phyloP scores from a whole-genome alignment of 1,139 yeast genomes.

The Candida mesenterica region DNA sequence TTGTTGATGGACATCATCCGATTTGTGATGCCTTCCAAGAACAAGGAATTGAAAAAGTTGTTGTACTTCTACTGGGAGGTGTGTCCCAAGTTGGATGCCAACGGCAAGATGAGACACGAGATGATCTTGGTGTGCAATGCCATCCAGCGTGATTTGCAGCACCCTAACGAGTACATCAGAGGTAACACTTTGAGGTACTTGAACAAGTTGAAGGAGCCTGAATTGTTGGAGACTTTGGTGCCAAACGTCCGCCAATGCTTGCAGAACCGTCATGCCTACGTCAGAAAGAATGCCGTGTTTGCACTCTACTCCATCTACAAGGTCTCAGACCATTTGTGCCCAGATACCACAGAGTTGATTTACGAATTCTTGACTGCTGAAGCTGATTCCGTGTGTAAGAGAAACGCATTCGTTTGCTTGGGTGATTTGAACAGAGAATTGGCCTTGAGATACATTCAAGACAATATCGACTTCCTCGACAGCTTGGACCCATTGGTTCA shows the following conservation, averaged over 20 bases:
- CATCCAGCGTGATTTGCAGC: constrained; percentile 94
- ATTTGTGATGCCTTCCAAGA: constrained; percentile 93
- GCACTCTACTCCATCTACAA: constrained; percentile 81
- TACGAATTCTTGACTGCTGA: constrained; percentile 74
- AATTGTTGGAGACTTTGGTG: constrained; percentile 89
- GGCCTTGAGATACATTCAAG: constrained; percentile 80
- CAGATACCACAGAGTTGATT: constrained; percentile 90
- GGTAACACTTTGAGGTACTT: constrained; percentile 93
- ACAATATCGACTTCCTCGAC: constrained; percentile 60
- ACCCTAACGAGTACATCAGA: constrained; percentile 94
- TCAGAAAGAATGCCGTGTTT: constrained; percentile 93
- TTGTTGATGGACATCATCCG: constrained; percentile 95
- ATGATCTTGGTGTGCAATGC: constrained; percentile 99
- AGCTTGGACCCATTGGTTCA: constrained; percentile 84
- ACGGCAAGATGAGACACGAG: constrained; percentile 94
- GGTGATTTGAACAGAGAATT: constrained; percentile 81
- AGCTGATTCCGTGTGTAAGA: constrained; percentile 89
- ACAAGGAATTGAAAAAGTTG: constrained; percentile 87
- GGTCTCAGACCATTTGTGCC: constrained; percentile 83
- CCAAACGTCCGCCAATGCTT: constrained; percentile 90
- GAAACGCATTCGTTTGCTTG: constrained; percentile 92
- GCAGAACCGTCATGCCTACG: constrained; percentile 96
- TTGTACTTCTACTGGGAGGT: constrained; percentile 98
- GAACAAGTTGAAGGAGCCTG: constrained; percentile 88
- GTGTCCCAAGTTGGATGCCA: constrained; percentile 84